A percentile compares a stretch with the other conserved stretches of the same genome.
phyloP scores from a whole-genome alignment of 23 red algal species.

The Pyropia haitanensis region DNA sequence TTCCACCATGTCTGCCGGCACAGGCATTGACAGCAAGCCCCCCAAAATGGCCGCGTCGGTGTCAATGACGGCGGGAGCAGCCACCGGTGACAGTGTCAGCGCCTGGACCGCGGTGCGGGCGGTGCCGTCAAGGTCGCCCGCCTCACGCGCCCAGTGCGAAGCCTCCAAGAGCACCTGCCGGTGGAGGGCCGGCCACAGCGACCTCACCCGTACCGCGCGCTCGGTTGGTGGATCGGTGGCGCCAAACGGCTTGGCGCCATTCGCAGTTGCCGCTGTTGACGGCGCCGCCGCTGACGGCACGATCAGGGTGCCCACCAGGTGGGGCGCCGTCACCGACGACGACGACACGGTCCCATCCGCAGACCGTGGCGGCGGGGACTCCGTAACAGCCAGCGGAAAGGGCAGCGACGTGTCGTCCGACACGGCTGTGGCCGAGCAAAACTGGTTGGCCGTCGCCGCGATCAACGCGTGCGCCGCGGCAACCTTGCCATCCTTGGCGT shows the following conservation, averaged over 20 bases:
- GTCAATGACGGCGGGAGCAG: too few relatives aligned
- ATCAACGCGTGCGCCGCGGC: conserved; percentile 42
- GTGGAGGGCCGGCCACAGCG: conserved; percentile 41
- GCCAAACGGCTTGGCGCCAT: neutral
- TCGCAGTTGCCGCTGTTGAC: too few relatives aligned
- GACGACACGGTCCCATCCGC: too few relatives aligned
- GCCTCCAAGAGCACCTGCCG: conserved; percentile 46
- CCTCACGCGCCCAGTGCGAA: conserved; percentile 23
- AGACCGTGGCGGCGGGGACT: too few relatives aligned
- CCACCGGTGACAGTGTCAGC: too few relatives aligned
- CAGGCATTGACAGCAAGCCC: too few relatives aligned
- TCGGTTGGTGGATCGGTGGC: neutral
- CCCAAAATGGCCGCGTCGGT: too few relatives aligned
- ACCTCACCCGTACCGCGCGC: conserved; percentile 11
- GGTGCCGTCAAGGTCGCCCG: conserved; percentile 31
- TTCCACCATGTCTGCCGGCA: conserved; percentile 3
- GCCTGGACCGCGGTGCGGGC: conserved; percentile 4
- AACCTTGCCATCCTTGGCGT: conserved; percentile 24
- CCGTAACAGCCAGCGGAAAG: too few relatives aligned
- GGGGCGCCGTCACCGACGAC: too few relatives aligned
- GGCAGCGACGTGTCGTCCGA: neutral
- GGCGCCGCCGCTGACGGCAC: too few relatives aligned
- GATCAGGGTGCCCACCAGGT: too few relatives aligned
- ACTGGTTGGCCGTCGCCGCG: conserved; percentile 33
- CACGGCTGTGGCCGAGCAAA: neutral